Percentiles rank a stretch among this genome's conserved stretches.
These are phyloP conservation scores for Hibiscus syriacus DNA, from an alignment of 345 rosid species.

Conservation along the genomic window DNA sequence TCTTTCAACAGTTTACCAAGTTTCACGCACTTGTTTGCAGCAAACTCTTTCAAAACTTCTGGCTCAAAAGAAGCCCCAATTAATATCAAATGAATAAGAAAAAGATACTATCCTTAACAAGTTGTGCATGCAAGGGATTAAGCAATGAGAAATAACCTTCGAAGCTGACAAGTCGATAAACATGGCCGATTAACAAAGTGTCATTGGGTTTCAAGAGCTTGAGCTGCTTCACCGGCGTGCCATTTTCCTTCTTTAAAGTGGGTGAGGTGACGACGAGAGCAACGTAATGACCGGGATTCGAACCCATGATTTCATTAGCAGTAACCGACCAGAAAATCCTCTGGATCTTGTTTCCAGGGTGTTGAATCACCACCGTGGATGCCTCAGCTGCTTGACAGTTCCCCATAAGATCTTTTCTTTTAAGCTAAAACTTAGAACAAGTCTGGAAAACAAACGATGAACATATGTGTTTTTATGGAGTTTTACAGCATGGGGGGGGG, in stretches of 20 bases:
- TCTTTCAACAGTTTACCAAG: too few relatives aligned
- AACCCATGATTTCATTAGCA: slow-evolving; percentile 62
- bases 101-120: too few relatives aligned
- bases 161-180: slow-evolving; percentile 72
- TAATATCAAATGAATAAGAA: too few relatives aligned
- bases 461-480: too few relatives aligned
- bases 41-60: slow-evolving; percentile 78
- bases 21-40: slow-evolving; percentile 63
- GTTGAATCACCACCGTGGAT: slow-evolving; percentile 71
- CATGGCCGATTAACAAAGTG: too few relatives aligned
- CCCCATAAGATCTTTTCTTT: too few relatives aligned
- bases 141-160: slow-evolving; percentile 38
- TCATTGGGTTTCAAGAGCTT: too few relatives aligned
- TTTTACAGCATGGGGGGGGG: too few relatives aligned
- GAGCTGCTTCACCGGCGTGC: too few relatives aligned
- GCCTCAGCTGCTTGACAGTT: slow-evolving; percentile 89
- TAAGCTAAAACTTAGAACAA: too few relatives aligned
- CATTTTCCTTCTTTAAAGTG: too few relatives aligned
- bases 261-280: slow-evolving; percentile 57
- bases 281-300: slow-evolving; percentile 80
- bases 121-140: background rate
- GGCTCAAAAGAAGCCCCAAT: background rate
- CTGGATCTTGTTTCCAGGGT: slow-evolving; percentile 60
- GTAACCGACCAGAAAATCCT: slow-evolving; percentile 67
- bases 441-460: too few relatives aligned